Conservation (phyloP, 2,329 filamentous ascomycete species). For the Hypoxylon sp. region DNA sequence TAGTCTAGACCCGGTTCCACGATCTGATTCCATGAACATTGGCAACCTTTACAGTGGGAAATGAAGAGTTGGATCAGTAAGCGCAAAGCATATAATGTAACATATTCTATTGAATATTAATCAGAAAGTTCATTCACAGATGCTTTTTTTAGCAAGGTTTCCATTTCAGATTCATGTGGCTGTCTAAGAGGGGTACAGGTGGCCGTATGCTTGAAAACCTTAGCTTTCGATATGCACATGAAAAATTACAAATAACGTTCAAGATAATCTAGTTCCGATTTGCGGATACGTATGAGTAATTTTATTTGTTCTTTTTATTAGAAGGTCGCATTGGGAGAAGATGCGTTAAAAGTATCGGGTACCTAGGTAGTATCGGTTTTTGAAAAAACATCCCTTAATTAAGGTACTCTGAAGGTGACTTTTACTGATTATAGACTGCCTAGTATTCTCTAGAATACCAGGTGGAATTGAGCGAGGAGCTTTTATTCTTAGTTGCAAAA, state of each 20-base stretch:
- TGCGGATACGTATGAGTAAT: too few relatives aligned
- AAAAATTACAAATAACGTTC: too few relatives aligned
- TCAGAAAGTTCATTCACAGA: neutral
- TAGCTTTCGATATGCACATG: too few relatives aligned
- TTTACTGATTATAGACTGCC: neutral
- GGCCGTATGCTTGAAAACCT: too few relatives aligned
- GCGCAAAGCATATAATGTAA: neutral
- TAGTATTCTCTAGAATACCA: neutral
- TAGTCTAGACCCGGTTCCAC: neutral
- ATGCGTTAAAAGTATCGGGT: too few relatives aligned
- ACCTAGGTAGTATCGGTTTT: too few relatives aligned
- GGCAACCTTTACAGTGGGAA: neutral
- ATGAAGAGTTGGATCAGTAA: neutral
- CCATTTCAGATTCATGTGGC: too few relatives aligned
- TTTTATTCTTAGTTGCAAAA: neutral
- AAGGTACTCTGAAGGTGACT: neutral
- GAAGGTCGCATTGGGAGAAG: too few relatives aligned
- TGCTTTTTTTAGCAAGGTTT: neutral
- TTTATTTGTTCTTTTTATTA: too few relatives aligned
- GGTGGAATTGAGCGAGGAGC: neutral
- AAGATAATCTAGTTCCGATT: too few relatives aligned
- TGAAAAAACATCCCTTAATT: too few relatives aligned
- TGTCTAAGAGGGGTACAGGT: neutral
- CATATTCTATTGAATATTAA: neutral
- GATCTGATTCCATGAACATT: constrained; percentile 14